These are phyloP conservation scores for Russula lepida DNA, from an alignment of 768 basidiomycete genomes.

Conservation along the genomic window DNA sequence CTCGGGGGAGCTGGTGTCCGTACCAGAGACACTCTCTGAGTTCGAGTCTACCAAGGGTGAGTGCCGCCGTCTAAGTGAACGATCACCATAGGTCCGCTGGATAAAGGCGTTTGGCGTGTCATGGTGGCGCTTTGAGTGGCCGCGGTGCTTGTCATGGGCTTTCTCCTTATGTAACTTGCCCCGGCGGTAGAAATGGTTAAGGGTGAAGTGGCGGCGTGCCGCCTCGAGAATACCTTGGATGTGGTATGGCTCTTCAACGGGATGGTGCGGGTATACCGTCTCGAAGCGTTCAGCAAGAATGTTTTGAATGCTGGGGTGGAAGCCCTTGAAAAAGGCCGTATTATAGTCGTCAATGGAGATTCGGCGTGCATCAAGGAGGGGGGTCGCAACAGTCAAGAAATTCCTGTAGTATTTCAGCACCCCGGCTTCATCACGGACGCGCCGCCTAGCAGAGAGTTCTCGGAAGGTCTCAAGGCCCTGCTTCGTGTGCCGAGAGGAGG, in stretches of 20 bases:
- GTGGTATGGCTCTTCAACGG: background rate
- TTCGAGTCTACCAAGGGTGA: too few species aligned
- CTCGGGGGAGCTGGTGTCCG: background rate
- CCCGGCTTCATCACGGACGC: background rate
- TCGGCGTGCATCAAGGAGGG: accelerated
- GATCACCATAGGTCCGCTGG: background rate
- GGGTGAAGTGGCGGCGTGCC: background rate
- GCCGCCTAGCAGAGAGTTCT: background rate
- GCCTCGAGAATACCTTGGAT: background rate
- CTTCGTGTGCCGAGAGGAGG: background rate
- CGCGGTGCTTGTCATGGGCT: too few species aligned
- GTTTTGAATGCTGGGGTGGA: background rate
- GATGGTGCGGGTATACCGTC: background rate
- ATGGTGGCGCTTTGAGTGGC: too few species aligned
- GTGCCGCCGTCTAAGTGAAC: background rate
- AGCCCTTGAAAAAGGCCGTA: background rate
- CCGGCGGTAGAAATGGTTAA: background rate
- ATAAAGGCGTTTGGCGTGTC: background rate
- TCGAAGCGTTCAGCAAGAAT: background rate
- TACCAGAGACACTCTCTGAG: too few species aligned
- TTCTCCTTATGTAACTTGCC: background rate
- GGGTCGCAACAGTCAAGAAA: background rate
- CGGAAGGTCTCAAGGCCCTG: background rate
- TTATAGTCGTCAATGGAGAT: background rate
- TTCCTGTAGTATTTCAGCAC: background rate